phyloP scores from a whole-genome alignment of 2,329 filamentous ascomycete genomes.

The Fusarium nematophilum region DNA sequence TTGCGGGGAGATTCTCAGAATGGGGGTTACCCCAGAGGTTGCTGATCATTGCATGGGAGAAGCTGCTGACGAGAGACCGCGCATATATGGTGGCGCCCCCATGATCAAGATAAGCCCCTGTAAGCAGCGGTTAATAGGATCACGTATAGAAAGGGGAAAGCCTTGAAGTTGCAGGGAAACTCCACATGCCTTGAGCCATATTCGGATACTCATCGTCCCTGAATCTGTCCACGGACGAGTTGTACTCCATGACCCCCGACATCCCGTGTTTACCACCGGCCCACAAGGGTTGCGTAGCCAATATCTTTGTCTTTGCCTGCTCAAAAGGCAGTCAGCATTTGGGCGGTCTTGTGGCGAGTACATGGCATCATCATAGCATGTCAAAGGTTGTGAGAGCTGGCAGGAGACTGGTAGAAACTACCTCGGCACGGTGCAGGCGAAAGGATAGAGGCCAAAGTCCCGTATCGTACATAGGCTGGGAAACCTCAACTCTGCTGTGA shows the following conservation, averaged over 20 bases:
- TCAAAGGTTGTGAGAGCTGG: too few relatives aligned
- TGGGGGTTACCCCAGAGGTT: conserved; percentile 77
- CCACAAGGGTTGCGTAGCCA: conserved; percentile 21
- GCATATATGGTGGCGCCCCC: conserved; percentile 68
- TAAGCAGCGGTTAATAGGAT: conserved; percentile 9
- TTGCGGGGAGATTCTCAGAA: conserved; percentile 70
- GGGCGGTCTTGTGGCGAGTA: neutral
- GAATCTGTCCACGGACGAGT: conserved; percentile 38
- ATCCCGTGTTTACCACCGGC: conserved; percentile 8
- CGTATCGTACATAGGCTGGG: neutral
- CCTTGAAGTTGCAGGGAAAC: neutral
- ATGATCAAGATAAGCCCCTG: conserved; percentile 66
- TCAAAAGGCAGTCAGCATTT: conserved; percentile 2
- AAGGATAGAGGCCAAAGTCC: neutral
- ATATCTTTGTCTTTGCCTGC: conserved; percentile 22
- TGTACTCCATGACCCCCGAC: conserved; percentile 43
- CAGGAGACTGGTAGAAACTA: neutral
- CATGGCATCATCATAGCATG: neutral
- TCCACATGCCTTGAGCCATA: conserved; percentile 39
- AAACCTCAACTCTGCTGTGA: neutral
- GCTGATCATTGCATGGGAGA: conserved; percentile 64
- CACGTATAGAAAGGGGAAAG: neutral
- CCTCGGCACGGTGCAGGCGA: neutral
- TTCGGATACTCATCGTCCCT: conserved; percentile 44
- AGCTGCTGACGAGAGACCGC: conserved; percentile 66